Evolutionary conservation across 768 basidiomycete genomes (phyloP), one percentile per base, ranked within the genome.

Genomic region (Amanita fuliginea): DNA sequence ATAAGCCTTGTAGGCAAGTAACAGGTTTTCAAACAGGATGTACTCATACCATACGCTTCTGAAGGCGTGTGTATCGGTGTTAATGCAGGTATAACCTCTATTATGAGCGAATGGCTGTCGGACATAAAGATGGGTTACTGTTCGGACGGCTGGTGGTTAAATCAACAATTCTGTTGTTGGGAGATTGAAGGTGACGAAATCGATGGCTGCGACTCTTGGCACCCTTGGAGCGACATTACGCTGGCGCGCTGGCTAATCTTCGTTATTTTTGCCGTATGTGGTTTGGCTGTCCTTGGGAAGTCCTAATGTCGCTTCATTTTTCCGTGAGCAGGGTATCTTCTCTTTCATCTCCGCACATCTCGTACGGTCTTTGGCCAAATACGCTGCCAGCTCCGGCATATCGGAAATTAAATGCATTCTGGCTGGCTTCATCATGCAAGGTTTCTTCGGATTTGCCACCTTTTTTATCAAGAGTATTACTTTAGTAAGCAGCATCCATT

Each of bases 91-190:
- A 64, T 98, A 46, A 93, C 96, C 46, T 92, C 93, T 26, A 96
- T 99, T 57, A 70, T 93, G 53, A 96, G 91, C 42, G 90, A 88
- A 66, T 99, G 96, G 96, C 77, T 99, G 19, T 92, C 93, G 2
- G 95, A 98, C 64, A 81, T 98, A 55, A 98, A 97, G 69, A 86
- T 94, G 71, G 96, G 96, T 1, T 96, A 97, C 60, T 99, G 96
- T 66, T 74, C 80, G 3, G 90, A 93, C 56, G 94, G 90, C 1
- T 99, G 96, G 96, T 99, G 96, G 95, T 64, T 99, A 49, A 96
- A 94, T 64, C 83, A 92, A 58, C 89, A 96, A 60, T 97, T 97
- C 63, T 99, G 96, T 66, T 99, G 96, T 62, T 93, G 94, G 84
- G 96, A 97, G 61, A 82, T 97, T 48, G 90, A 92, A 54, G 75